Conservation (phyloP, 1,284 basidiomycete species). For the Trichosporon ovoides region DNA sequence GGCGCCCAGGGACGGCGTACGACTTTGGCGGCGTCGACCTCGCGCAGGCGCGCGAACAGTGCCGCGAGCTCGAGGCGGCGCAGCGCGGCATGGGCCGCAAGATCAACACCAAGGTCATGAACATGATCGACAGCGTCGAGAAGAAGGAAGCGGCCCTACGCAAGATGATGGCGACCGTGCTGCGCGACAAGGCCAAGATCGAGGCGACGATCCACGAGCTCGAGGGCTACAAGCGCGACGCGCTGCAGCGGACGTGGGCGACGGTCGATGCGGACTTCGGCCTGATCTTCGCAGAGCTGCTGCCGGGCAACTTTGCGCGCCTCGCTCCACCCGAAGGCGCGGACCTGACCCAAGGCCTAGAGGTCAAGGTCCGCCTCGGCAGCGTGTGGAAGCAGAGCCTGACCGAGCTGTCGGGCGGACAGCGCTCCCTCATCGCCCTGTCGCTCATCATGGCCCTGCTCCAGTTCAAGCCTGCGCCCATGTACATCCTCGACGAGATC, state of each 20-base stretch:
- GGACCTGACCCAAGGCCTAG: slow-evolving; percentile 92
- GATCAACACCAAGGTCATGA: slow-evolving; percentile 90
- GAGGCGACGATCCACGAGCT: slow-evolving; percentile 90
- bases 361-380: slow-evolving; percentile 94
- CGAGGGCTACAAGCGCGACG: slow-evolving; percentile 89
- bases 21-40: slow-evolving; percentile 77
- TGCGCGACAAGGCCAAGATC: slow-evolving; percentile 94
- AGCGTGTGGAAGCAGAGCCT: slow-evolving; percentile 95
- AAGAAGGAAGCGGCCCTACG: slow-evolving; percentile 83
- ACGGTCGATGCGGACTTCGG: slow-evolving; percentile 96
- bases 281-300: slow-evolving; percentile 87
- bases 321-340: slow-evolving; percentile 88
- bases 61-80: slow-evolving; percentile 69
- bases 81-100: slow-evolving; percentile 90
- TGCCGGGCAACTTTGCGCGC: slow-evolving; percentile 96
- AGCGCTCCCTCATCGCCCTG: slow-evolving; percentile 91
- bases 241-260: slow-evolving; percentile 88
- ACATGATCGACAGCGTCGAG: slow-evolving; percentile 94
- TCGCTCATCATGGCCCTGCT: slow-evolving; percentile 96
- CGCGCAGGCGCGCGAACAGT: slow-evolving; percentile 59
- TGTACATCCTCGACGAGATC: slow-evolving; percentile 99
- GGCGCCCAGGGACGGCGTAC: slow-evolving; percentile 72
- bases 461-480: slow-evolving; percentile 98
- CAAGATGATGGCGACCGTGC: slow-evolving; percentile 82
- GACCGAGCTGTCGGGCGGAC: slow-evolving; percentile 94